Evolutionary conservation across 495 filamentous ascomycete genomes (phyloP).

Genomic region (Penicillium flavigenum): DNA sequence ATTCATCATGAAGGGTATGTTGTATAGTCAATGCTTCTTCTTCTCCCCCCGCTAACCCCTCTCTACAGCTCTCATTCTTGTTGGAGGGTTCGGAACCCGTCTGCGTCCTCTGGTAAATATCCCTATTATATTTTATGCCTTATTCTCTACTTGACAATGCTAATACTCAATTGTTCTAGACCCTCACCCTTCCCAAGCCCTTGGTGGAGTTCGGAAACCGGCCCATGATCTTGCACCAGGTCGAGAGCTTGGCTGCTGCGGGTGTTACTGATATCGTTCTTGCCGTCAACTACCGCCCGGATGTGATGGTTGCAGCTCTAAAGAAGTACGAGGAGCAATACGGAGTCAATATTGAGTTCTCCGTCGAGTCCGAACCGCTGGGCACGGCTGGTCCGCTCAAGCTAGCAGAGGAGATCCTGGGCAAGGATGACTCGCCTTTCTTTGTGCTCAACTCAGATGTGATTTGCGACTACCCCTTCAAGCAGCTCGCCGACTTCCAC

Average conservation of each 20-base stretch:
- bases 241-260: conserved; percentile 90
- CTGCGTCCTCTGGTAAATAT: conserved; percentile 89
- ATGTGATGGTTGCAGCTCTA: conserved; percentile 80
- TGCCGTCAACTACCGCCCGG: conserved; percentile 97
- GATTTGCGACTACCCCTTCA: conserved; percentile 97
- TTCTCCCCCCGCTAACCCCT: conserved; percentile 20
- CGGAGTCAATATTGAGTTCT: conserved; percentile 93
- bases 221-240: conserved; percentile 98
- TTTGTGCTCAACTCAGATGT: conserved; percentile 99
- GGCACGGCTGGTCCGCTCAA: conserved; percentile 96
- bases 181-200: conserved; percentile 94
- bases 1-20: conserved; percentile 55
- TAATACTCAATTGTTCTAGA: conserved; percentile 52
- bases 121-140: background rate
- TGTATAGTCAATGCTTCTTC: conserved; percentile 10
- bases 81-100: conserved; percentile 98
- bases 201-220: conserved; percentile 98
- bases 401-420: conserved; percentile 89
- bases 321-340: conserved; percentile 91
- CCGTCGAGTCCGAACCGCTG: conserved; percentile 90
- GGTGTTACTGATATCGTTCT: conserved; percentile 98
- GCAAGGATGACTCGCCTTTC: conserved; percentile 90
- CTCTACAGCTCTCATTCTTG: conserved; percentile 88
- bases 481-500: conserved; percentile 84
- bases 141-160: conserved; percentile 1